A percentile compares a stretch with the other conserved stretches of the same genome.
Conservation (phyloP, 352 stramenopile genomes). For the Phytopythium cucurbitacearum region DNA sequence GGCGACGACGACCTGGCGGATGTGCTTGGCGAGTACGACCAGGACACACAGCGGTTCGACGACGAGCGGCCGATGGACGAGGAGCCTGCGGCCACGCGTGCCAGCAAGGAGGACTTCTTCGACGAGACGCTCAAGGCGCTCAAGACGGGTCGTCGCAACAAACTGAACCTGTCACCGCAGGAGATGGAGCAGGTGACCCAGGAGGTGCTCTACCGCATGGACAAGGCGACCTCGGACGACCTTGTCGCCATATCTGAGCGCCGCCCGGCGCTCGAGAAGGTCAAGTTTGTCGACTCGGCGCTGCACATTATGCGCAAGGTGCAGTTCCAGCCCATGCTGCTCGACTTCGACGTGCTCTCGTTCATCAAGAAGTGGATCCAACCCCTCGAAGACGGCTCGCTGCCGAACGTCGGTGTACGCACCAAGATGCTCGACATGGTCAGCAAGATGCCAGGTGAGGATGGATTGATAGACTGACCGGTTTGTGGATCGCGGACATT, state of each 20-base stretch:
- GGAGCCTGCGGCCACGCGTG: slow-evolving; percentile 1
- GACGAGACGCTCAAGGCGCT: slow-evolving; percentile 80
- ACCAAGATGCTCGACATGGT: slow-evolving; percentile 87
- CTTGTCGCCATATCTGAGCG: slow-evolving; percentile 52
- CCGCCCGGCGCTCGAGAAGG: slow-evolving; percentile 70
- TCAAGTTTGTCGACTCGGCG: slow-evolving; percentile 80
- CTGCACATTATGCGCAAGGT: slow-evolving; percentile 73
- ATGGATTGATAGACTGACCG: too few species aligned
- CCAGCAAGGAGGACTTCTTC: slow-evolving; percentile 70
- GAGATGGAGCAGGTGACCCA: slow-evolving; percentile 86
- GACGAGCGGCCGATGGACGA: slow-evolving; percentile 74
- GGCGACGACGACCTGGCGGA: slow-evolving; percentile 81
- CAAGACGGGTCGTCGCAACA: slow-evolving; percentile 74
- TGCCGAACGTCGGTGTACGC: slow-evolving; percentile 82
- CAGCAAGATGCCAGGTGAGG: slow-evolving; percentile 60
- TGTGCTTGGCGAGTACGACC: slow-evolving; percentile 75
- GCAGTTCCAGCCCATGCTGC: slow-evolving; percentile 82
- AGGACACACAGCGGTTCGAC: slow-evolving; percentile 74
- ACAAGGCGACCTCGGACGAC: slow-evolving; percentile 83
- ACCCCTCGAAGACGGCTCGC: slow-evolving; percentile 63
- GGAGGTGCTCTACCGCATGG: slow-evolving; percentile 87
- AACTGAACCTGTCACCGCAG: slow-evolving; percentile 78
- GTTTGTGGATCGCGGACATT: neutral
- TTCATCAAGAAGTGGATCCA: slow-evolving; percentile 91
- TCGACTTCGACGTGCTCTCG: slow-evolving; percentile 86